phyloP scores from a whole-genome alignment of 2,329 filamentous ascomycete species.

The Cercospora sp. region DNA sequence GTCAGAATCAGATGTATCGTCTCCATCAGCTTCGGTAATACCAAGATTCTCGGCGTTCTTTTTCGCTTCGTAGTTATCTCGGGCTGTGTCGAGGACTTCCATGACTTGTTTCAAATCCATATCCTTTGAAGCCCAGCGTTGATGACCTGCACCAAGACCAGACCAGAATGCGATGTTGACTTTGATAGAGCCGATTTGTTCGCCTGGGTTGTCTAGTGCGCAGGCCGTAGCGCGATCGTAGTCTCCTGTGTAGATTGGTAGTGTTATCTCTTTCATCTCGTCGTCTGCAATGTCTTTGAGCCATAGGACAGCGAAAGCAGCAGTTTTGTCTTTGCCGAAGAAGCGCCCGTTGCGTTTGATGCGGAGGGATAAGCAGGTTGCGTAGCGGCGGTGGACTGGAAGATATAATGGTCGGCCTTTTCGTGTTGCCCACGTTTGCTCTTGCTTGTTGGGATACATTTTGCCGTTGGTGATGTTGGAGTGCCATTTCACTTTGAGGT shows the following conservation, averaged over 20 bases:
- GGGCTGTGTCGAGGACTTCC: slow-evolving; percentile 63
- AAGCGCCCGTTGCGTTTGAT: slow-evolving; percentile 55
- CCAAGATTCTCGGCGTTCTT: slow-evolving; percentile 35
- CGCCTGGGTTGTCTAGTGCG: slow-evolving; percentile 56
- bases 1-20: slow-evolving; percentile 21
- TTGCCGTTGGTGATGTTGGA: slow-evolving; percentile 61
- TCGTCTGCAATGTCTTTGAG: slow-evolving; percentile 69
- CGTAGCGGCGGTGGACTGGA: slow-evolving; percentile 63
- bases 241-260: slow-evolving; percentile 69
- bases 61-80: slow-evolving; percentile 54
- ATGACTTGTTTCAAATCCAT: slow-evolving; percentile 59
- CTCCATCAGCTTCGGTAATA: slow-evolving; percentile 19
- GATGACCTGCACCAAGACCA: slow-evolving; percentile 62
- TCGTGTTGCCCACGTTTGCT: slow-evolving; percentile 57
- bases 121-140: slow-evolving; percentile 57
- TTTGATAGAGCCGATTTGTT: slow-evolving; percentile 60
- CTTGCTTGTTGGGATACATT: slow-evolving; percentile 51
- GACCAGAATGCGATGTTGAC: slow-evolving; percentile 62
- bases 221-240: slow-evolving; percentile 56
- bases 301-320: slow-evolving; percentile 67
- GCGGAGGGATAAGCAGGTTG: slow-evolving; percentile 57
- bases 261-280: slow-evolving; percentile 58
- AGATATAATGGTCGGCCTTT: slow-evolving; percentile 51
- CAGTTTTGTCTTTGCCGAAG: slow-evolving; percentile 53
- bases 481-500: slow-evolving; percentile 58